Evolutionary conservation across 73 alveolate genomes (phyloP).

Genomic region (Effrenium voratum): DNA sequence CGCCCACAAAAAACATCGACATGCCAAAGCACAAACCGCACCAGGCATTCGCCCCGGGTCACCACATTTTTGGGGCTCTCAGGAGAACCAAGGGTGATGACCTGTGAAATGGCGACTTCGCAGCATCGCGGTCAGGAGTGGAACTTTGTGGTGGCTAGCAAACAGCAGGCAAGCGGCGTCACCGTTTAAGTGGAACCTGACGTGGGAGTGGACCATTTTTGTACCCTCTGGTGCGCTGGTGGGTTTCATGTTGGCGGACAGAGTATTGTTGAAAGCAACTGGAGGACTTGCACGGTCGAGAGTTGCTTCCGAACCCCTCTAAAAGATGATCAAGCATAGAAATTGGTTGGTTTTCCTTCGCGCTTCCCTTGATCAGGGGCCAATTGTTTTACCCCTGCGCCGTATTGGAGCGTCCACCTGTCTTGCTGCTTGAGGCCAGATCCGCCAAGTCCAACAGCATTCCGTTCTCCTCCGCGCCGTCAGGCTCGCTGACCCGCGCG

Average conservation of each 20-base stretch:
- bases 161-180: slow-evolving; percentile 49
- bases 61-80: background rate
- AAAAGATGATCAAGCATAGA: too few relatives aligned
- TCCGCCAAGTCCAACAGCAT: slow-evolving; percentile 3
- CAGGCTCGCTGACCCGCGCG: background rate
- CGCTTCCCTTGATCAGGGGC: too few relatives aligned
- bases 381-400: too few relatives aligned
- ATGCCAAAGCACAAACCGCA: background rate
- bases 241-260: background rate
- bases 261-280: background rate
- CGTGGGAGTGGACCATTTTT: too few relatives aligned
- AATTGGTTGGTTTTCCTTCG: too few relatives aligned
- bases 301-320: too few relatives aligned
- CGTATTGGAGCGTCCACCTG: background rate
- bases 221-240: too few relatives aligned
- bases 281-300: background rate
- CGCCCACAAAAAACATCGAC: background rate
- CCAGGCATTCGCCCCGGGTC: too few relatives aligned
- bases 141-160: slow-evolving; percentile 54
- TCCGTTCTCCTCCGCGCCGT: slow-evolving; percentile 66
- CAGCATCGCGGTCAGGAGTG: background rate
- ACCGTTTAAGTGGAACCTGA: too few relatives aligned
- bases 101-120: background rate
- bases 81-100: background rate
- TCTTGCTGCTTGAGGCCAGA: background rate